These are phyloP conservation scores for Exophiala bonariae DNA, from an alignment of 2,329 filamentous ascomycete genomes.

Conservation along the genomic window DNA sequence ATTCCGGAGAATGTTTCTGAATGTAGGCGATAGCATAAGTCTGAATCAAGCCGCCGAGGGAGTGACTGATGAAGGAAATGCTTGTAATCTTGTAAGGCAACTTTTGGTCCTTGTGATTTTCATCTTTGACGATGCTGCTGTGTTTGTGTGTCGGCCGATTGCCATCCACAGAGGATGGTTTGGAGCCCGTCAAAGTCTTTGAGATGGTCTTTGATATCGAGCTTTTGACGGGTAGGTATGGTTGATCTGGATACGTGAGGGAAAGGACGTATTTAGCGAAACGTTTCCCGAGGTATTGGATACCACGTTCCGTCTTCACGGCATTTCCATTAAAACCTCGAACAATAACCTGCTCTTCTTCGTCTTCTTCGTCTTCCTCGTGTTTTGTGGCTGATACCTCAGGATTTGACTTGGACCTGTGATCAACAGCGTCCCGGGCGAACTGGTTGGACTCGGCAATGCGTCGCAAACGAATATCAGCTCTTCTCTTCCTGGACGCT, in stretches of 20 bases:
- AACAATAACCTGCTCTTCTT: constrained; percentile 54
- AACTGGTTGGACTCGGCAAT: constrained; percentile 27
- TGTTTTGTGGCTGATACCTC: constrained; percentile 22
- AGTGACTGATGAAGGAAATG: constrained; percentile 86
- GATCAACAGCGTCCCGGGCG: constrained; percentile 19
- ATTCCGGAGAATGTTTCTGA: constrained; percentile 76
- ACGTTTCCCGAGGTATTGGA: constrained; percentile 94
- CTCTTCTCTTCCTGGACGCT: constrained; percentile 64
- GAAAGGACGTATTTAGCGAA: constrained; percentile 86
- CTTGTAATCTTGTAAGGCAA: constrained; percentile 70
- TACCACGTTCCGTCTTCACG: constrained; percentile 83
- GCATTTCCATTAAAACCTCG: constrained; percentile 58
- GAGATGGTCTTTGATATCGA: constrained; percentile 50
- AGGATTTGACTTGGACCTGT: constrained; percentile 23
- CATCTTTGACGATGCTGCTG: constrained; percentile 57
- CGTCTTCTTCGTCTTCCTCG: constrained; percentile 44
- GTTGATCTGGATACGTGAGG: constrained; percentile 92
- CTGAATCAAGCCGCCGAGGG: constrained; percentile 80
- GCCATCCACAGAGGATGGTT: constrained; percentile 21
- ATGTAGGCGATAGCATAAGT: constrained; percentile 86
- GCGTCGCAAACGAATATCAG: constrained; percentile 47
- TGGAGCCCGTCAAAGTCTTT: constrained; percentile 47
- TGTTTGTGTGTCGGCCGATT: constrained; percentile 55
- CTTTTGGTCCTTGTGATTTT: constrained; percentile 40
- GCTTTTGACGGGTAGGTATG: constrained; percentile 70